Evolutionary conservation across 192 early-diverging fungal species (phyloP), one percentile per base, ranked within the genome.

Genomic region (Coemansia sp.): DNA sequence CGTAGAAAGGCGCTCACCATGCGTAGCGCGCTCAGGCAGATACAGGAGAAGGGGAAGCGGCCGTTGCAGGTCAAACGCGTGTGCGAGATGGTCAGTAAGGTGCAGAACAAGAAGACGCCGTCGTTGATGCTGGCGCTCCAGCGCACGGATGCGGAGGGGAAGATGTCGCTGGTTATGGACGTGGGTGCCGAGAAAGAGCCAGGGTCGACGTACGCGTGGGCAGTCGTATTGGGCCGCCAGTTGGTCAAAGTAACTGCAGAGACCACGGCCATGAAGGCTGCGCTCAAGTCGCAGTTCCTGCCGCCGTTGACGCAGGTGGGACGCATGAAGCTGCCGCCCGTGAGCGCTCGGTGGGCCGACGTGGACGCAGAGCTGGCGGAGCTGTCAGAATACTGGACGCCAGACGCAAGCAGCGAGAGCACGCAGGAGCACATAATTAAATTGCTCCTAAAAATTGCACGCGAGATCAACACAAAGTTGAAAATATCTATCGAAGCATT

Each of bases 331-430:
- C 11, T 57, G 25, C 55, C 27, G 23, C 5, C 2, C 14, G 5
- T 18, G 21, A 22, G 6, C 55, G 28, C 4, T 33, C 29, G 4
- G 40, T n/a, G 14, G n/a, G n/a, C n/a, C n/a, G n/a, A n/a, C n/a
- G n/a, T 57, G 55, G 25, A 57, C 27, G 16, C 4, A 9, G 55
- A 57, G 42, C 42, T 57, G 24, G 55, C 16, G 2, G 23, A 57
- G 21, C 40, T 57, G 38, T 42, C 35, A 5, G 30, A 10, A 6
- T 1, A 23, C 14, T 57, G 55, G 55, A 45, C 24, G 18, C 16
- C 40, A 0, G 55, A 43, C 16, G n/a, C 29, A 27, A 19, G 40
- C 12, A 43, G 42, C 40, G 10, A 44, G 22, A n/a, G 4, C n/a
- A 16, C 27, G 16, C 42, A 57, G 19, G 23, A 44, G 5, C 3